Conservation (phyloP, 352 stramenopile species). For the Pythium graminicola region DNA sequence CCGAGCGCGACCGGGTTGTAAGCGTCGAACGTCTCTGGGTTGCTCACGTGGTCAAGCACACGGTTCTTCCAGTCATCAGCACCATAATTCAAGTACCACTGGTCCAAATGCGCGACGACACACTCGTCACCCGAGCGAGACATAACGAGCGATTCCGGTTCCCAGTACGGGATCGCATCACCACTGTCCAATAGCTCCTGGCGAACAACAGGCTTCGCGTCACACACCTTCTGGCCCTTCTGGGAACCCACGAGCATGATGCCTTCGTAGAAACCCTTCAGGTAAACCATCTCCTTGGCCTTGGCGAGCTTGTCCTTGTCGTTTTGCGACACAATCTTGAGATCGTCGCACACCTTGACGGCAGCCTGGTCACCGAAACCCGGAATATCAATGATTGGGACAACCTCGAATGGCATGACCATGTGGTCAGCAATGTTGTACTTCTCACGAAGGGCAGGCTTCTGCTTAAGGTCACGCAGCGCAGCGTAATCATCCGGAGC, state of each 20-base stretch:
- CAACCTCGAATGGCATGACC: constrained; percentile 97
- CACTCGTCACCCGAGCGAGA: constrained; percentile 97
- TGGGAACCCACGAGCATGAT: constrained; percentile 97
- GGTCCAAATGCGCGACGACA: constrained; percentile 98
- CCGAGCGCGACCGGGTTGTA: constrained; percentile 92
- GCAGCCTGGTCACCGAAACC: constrained; percentile 96
- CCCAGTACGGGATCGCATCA: constrained; percentile 96
- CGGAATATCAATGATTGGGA: constrained; percentile 99
- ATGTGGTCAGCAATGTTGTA: constrained; percentile 98
- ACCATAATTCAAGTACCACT: constrained; percentile 99
- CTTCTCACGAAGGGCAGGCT: constrained; percentile 97
- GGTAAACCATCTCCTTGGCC: constrained; percentile 97
- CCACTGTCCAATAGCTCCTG: constrained; percentile 94
- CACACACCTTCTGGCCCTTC: constrained; percentile 94
- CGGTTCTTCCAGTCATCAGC: constrained; percentile 97
- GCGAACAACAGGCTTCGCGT: constrained; percentile 96
- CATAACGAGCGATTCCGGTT: constrained; percentile 97
- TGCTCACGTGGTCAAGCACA: constrained; percentile 93
- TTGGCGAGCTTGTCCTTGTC: constrained; percentile 99
- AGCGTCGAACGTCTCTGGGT: constrained; percentile 90
- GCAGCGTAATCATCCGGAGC: constrained; percentile 98
- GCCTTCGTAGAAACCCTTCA: constrained; percentile 99
- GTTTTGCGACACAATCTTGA: constrained; percentile 98
- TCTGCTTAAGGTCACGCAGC: constrained; percentile 98
- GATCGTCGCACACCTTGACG: constrained; percentile 94